Evolutionary conservation across 2,329 filamentous ascomycete genomes (phyloP), one percentile per base, ranked within the genome.

Genomic region (Aotearoamyces nothofagi): DNA sequence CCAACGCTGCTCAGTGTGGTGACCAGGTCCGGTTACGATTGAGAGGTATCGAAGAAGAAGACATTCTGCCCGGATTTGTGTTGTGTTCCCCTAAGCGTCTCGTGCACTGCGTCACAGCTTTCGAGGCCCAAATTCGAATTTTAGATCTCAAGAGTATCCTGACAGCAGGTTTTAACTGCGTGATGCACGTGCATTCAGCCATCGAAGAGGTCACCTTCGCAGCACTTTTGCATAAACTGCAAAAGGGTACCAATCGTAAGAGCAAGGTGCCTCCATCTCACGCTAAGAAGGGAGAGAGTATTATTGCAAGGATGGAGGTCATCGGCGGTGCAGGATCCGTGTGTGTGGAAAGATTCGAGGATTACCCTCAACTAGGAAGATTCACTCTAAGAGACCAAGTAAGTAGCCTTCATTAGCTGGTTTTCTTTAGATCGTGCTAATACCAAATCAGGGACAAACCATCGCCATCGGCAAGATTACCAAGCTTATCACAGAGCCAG

Each of bases 401-500:
- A 65, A 30, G 41, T 26, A 19, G 12, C 15, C 27, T 39, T 34
- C 35, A 14, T 50, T 43, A 30, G 47, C 46, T 16, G 39, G 48
- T 15, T 30, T 11, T 22, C 11, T 5, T 15, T 4, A 16, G 11
- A 22, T 22, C 4, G 15, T 13, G 23, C 9, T 13, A 9, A 25
- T 33, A 27, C 34, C 47, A 36, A 46, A 29, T 31, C 49, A 96
- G 76, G 90, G 90, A 46, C 87, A 96, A 79, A 98, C 90, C 0
- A 94, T 98, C 61, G 90, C 90, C 32, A 98, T 98, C 60, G 90
- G 90, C 49, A 98, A 98, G 70, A 92, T 98, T 54, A 94, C 83
- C 35, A 94, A 86, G 67, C 69, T 98, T 36, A 71, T 80, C 42
- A 60, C 56, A 9, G 43, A 42, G n/a, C n/a, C n/a, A n/a, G n/a